These are phyloP conservation scores for Pestalotiopsis sp. DNA, from an alignment of 2,329 filamentous ascomycete genomes.

Conservation along the genomic window DNA sequence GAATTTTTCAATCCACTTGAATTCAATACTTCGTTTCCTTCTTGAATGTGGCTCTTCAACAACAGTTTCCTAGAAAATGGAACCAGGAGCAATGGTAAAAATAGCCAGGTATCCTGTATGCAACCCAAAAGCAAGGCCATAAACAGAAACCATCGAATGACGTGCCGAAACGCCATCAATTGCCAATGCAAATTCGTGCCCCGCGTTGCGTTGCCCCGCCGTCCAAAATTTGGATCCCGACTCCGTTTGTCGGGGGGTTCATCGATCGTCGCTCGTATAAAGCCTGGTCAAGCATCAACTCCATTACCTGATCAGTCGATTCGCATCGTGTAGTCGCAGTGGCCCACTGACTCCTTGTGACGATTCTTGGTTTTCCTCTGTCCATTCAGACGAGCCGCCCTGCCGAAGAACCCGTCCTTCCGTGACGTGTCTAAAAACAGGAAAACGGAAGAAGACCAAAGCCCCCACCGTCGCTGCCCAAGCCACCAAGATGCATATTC, in stretches of 20 bases:
- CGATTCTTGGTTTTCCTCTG: background rate
- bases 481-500: slow-evolving; percentile 58
- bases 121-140: background rate
- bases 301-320: slow-evolving; percentile 3
- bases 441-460: background rate
- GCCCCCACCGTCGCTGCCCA: background rate
- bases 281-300: background rate
- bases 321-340: background rate
- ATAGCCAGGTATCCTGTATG: background rate
- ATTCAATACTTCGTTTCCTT: too few species aligned
- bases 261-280: background rate
- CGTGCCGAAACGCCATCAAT: background rate
- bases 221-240: slow-evolving; percentile 1
- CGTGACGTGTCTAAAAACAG: background rate
- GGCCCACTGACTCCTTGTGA: background rate
- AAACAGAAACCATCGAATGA: background rate
- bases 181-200: background rate
- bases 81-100: background rate
- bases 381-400: background rate
- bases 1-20: too few species aligned
- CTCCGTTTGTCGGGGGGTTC: slow-evolving; percentile 1
- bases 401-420: background rate
- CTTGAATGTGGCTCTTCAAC: too few species aligned
- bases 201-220: slow-evolving; percentile 3
- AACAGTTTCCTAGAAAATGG: too few species aligned